Percentiles rank a stretch among this genome's conserved stretches.
Conservation (phyloP, 495 filamentous ascomycete genomes). For the Clavariopsis aquatica region DNA sequence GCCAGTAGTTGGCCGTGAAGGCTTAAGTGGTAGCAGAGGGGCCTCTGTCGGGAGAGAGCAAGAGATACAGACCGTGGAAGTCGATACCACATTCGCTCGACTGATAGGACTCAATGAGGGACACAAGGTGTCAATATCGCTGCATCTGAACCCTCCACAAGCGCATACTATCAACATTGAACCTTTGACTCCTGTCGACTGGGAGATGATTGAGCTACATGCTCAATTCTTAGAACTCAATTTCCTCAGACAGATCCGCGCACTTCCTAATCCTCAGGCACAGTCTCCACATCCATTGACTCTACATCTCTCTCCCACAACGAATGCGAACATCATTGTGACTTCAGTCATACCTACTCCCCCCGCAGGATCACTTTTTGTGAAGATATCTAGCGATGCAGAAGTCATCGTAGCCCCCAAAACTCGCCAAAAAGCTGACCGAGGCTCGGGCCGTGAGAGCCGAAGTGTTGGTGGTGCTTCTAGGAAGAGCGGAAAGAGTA, state of each 20-base stretch:
- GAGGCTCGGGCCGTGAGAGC: slow-evolving; percentile 58
- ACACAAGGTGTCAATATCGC: slow-evolving; percentile 69
- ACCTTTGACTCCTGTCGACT: slow-evolving; percentile 89
- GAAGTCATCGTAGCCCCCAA: slow-evolving; percentile 98
- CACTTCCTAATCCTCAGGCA: slow-evolving; percentile 75
- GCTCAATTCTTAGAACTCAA: slow-evolving; percentile 94
- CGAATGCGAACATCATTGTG: slow-evolving; percentile 86
- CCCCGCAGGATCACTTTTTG: slow-evolving; percentile 70
- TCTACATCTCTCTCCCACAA: slow-evolving; percentile 91
- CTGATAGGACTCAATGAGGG: slow-evolving; percentile 79
- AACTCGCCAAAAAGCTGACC: slow-evolving; percentile 60
- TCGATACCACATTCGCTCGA: slow-evolving; percentile 86
- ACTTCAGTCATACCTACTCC: slow-evolving; percentile 75
- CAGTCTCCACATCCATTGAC: slow-evolving; percentile 75
- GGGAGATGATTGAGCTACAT: slow-evolving; percentile 97
- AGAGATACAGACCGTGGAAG: slow-evolving; percentile 74
- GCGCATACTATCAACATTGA: slow-evolving; percentile 95
- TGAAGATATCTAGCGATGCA: slow-evolving; percentile 88
- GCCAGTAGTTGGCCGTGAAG: slow-evolving; percentile 70
- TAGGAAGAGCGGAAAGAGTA: slow-evolving; percentile 75
- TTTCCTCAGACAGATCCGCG: slow-evolving; percentile 87
- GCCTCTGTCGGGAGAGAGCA: slow-evolving; percentile 61
- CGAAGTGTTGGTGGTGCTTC: slow-evolving; percentile 70
- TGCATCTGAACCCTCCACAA: slow-evolving; percentile 87
- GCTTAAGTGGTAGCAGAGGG: slow-evolving; percentile 59